A percentile compares a stretch with the other conserved stretches of the same genome.
These are phyloP conservation scores for Globisporangium alternatum DNA, from an alignment of 352 stramenopile species.

Conservation along the genomic window DNA sequence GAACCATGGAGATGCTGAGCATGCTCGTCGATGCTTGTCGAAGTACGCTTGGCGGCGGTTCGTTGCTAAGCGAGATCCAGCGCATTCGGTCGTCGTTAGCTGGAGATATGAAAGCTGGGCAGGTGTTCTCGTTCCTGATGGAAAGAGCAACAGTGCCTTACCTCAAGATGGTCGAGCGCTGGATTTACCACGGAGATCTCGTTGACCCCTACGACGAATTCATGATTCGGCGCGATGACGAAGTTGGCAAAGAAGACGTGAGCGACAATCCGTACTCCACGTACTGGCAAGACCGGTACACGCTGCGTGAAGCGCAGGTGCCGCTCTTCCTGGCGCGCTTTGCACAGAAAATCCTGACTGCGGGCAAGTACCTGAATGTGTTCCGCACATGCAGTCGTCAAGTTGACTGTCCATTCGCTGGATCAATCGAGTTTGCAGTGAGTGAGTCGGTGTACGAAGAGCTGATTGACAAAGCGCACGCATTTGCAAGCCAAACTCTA, in stretches of 20 bases:
- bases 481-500: slow-evolving; percentile 72
- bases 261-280: slow-evolving; percentile 86
- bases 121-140: slow-evolving; percentile 84
- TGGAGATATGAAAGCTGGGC: slow-evolving; percentile 72
- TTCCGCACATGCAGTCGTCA: slow-evolving; percentile 78
- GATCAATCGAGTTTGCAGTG: slow-evolving; percentile 56
- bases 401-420: slow-evolving; percentile 79
- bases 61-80: slow-evolving; percentile 90
- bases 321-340: slow-evolving; percentile 79
- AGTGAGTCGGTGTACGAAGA: slow-evolving; percentile 79
- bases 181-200: slow-evolving; percentile 89
- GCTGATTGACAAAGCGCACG: slow-evolving; percentile 81
- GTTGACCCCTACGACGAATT: slow-evolving; percentile 91
- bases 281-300: slow-evolving; percentile 90
- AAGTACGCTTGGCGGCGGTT: slow-evolving; percentile 82
- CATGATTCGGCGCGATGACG: slow-evolving; percentile 83
- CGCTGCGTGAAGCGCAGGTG: slow-evolving; percentile 68
- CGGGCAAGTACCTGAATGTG: slow-evolving; percentile 93
- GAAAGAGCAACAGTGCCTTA: slow-evolving; percentile 84
- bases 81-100: slow-evolving; percentile 76
- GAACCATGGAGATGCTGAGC: slow-evolving; percentile 92
- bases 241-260: slow-evolving; percentile 81
- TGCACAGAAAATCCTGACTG: slow-evolving; percentile 84
- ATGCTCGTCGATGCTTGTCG: slow-evolving; percentile 72
- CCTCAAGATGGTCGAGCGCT: slow-evolving; percentile 88